Percentiles rank a stretch among this genome's conserved stretches.
Evolutionary conservation across 345 rosid genomes (phyloP).

Genomic region (Mallotus nudiflorus): DNA sequence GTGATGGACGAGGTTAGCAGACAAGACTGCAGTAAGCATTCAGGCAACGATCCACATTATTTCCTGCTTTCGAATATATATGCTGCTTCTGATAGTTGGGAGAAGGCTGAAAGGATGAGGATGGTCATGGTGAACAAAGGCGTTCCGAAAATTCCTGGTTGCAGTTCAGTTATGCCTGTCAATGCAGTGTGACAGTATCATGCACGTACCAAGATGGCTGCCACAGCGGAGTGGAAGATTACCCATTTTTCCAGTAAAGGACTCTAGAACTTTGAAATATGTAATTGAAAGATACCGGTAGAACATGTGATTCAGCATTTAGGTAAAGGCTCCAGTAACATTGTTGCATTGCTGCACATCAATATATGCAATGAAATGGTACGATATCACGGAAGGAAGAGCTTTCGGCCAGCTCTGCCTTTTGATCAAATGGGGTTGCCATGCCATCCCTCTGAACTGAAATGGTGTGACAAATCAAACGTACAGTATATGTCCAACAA

Average conservation of each 20-base stretch:
- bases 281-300: background rate
- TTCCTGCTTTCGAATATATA: slow-evolving; percentile 62
- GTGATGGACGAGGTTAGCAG: slow-evolving; percentile 40
- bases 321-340: background rate
- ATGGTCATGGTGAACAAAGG: slow-evolving; percentile 43
- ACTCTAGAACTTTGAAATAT: background rate
- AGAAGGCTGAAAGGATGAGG: slow-evolving; percentile 57
- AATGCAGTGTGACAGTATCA: background rate
- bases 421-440: background rate
- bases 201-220: background rate
- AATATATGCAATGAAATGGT: background rate
- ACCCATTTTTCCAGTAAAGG: slow-evolving; percentile 1
- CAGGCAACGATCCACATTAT: slow-evolving; percentile 42
- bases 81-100: slow-evolving; percentile 67
- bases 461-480: background rate
- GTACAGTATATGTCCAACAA: background rate
- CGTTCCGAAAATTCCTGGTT: slow-evolving; percentile 50
- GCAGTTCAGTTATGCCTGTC: slow-evolving; percentile 46
- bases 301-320: background rate
- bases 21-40: slow-evolving; percentile 13
- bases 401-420: background rate
- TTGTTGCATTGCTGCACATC: background rate
- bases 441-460: background rate
- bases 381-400: background rate
- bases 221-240: background rate